A percentile compares a stretch with the other conserved stretches of the same genome.
phyloP scores from a whole-genome alignment of 805 yeast genomes.

The Candida hispaniensis region DNA sequence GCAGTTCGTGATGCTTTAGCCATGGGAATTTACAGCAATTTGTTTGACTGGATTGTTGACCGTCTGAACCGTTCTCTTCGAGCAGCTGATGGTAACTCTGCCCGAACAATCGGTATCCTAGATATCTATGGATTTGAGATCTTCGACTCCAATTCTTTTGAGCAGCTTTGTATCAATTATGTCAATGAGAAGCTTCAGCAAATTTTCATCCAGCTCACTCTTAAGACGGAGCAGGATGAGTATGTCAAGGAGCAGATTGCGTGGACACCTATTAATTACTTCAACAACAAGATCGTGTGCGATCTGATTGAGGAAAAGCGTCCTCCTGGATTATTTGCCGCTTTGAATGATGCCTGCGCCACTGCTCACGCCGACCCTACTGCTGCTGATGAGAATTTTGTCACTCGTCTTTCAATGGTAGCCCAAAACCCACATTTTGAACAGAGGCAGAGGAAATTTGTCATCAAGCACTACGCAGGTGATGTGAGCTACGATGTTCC shows the following conservation, averaged over 20 bases:
- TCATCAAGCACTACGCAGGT: constrained; percentile 96
- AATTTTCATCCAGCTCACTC: constrained; percentile 87
- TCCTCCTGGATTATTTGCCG: constrained; percentile 95
- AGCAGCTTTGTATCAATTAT: constrained; percentile 89
- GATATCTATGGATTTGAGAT: constrained; percentile 97
- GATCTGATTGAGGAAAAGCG: constrained; percentile 87
- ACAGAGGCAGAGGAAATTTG: constrained; percentile 72
- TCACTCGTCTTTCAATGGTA: constrained; percentile 81
- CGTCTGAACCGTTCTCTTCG: constrained; percentile 77
- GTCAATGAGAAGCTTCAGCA: constrained; percentile 95
- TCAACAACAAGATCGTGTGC: constrained; percentile 92
- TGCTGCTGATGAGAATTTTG: constrained; percentile 95
- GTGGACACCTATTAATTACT: constrained; percentile 96
- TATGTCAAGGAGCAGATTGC: constrained; percentile 88
- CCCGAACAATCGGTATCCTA: constrained; percentile 73
- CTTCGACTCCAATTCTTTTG: constrained; percentile 89
- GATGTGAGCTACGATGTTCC: constrained; percentile 87
- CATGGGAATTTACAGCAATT: constrained; percentile 81
- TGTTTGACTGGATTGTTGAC: constrained; percentile 93
- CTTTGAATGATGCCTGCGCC: constrained; percentile 91
- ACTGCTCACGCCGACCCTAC: constrained; percentile 96
- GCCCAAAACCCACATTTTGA: constrained; percentile 79
- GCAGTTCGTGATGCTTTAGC: constrained; percentile 95
- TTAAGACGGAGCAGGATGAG: constrained; percentile 96
- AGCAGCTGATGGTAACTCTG: constrained; percentile 37